These are phyloP conservation scores for Epichloe typhina DNA, from an alignment of 2,329 filamentous ascomycete species.

Conservation along the genomic window DNA sequence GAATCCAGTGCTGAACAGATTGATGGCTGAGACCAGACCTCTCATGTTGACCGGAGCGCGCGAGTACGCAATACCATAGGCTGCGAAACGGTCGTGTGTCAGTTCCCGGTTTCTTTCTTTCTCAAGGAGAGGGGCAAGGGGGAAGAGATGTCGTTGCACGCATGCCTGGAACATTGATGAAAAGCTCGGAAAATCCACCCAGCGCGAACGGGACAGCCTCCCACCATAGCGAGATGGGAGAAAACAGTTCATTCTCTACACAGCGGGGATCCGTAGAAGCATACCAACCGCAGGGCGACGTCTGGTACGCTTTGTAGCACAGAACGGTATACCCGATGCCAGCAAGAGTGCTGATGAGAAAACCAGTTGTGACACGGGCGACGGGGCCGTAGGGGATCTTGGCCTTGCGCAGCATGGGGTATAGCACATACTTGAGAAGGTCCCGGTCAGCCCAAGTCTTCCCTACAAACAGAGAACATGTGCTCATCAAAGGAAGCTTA, in stretches of 20 bases:
- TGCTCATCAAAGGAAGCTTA: slow-evolving; percentile 1
- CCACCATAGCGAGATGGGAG: slow-evolving; percentile 14
- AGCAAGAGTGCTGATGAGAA: slow-evolving; percentile 32
- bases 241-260: slow-evolving; percentile 12
- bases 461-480: neutral
- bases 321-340: slow-evolving; percentile 44
- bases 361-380: slow-evolving; percentile 43
- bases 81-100: slow-evolving; percentile 8
- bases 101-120: neutral
- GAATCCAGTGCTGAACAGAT: slow-evolving; percentile 32
- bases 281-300: slow-evolving; percentile 30
- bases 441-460: neutral
- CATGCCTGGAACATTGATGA: slow-evolving; percentile 14
- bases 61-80: slow-evolving; percentile 38
- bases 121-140: neutral
- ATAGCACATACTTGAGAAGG: slow-evolving; percentile 24
- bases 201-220: slow-evolving; percentile 13
- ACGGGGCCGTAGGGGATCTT: slow-evolving; percentile 46
- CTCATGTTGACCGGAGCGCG: slow-evolving; percentile 38
- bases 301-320: slow-evolving; percentile 45
- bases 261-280: slow-evolving; percentile 13
- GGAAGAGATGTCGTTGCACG: neutral
- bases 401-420: slow-evolving; percentile 38
- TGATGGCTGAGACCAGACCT: slow-evolving; percentile 35
- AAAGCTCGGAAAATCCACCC: slow-evolving; percentile 17